Evolutionary conservation across 2,329 filamentous ascomycete species (phyloP), one percentile per base, ranked within the genome.

Genomic region (Sarocladium brachiariae): DNA sequence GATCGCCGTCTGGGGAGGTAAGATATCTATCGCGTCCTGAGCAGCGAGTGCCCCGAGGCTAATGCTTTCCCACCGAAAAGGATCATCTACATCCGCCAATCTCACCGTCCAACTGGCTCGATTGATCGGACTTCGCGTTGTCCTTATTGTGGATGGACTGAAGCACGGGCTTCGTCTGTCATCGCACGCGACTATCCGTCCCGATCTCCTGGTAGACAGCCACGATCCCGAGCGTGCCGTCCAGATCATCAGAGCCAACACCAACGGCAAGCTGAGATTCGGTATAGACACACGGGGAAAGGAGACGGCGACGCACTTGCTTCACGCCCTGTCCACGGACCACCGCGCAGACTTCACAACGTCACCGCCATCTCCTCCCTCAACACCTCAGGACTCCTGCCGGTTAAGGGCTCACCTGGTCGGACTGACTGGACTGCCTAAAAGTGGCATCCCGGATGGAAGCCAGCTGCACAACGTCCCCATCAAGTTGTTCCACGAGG

Each of bases 401-500:
- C 54, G 55, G 9, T 50, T 55, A 10, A 54, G 56, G 2, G 65
- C 73, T 1, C 86, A 90, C 63, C 68, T 90, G 0, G 74, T 89
- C 0, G 85, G 86, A 0, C 58, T 90, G 39, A 81, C 80, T 0
- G 86, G 85, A 0, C 56, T 88, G 2, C 86, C 86, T 0, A 87
- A 87, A 59, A 68, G 67, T 3, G 64, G 66, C 1, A 63, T 65
- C 0, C 61, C 65, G 0, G 65, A 69, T 0, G 73, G 73, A 0
- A 70, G 81, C 0, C 62, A 70, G 5, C 75, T 81, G 51, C 85
- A 89, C 59, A 79, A 73, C 0, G 82, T 90, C 0, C 86, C 86
- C 0, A 87, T 91, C 54, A 90, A 90, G 64, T 59, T 88, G 3
- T 90, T 88, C 59, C 87, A 91, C 59, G 81, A 85, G 52, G 74